Evolutionary conservation across 73 alveolate genomes (phyloP), one percentile per base, ranked within the genome.

Genomic region (Paramecium bursaria): DNA sequence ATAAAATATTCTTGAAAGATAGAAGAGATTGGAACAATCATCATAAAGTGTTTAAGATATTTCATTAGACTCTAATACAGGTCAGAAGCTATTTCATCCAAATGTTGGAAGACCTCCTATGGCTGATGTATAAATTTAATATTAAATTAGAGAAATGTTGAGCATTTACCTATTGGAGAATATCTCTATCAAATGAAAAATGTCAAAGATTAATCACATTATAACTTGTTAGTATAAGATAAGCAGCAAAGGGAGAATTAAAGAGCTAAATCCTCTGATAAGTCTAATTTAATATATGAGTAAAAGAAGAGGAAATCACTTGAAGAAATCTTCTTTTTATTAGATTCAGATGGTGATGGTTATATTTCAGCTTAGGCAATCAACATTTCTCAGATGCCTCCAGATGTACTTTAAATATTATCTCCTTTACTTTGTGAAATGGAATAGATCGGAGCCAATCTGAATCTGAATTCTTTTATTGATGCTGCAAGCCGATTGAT

Each of bases 321-420:
- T 50, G 39, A 73, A 33, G 90, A 75, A 15, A 54, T 86, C 31
- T 86, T 86, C 21, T 50, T 30, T 7, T 19, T 48, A 17, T 75
- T 86, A n/a, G 92, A 86, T 49, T 76, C 90, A 6, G 92, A 86
- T 53, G 86, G 90, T n/a, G 92, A 86, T 86, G 92, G 92, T 0
- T 75, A 75, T 27, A 53, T 86, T 23, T 86, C 92, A 17, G 92
- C 92, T 13, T 50, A 77, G 14, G 44, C 86, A 52, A 86, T 86
- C 23, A 89, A 86, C 31, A 86, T 86, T 4, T 76, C 92, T 21
- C 54, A 60, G 26, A 57, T 86, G 7, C 29, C 79, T 35, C 87
- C 89, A 5, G 90, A 86, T 6, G 29, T 86, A 15, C 49, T 86
- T 35, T 76, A 86, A 54, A 50, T 86, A 4, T 50, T 86, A 17